Conservation (phyloP, 331 rosid genomes). For the Ulmus americana region DNA sequence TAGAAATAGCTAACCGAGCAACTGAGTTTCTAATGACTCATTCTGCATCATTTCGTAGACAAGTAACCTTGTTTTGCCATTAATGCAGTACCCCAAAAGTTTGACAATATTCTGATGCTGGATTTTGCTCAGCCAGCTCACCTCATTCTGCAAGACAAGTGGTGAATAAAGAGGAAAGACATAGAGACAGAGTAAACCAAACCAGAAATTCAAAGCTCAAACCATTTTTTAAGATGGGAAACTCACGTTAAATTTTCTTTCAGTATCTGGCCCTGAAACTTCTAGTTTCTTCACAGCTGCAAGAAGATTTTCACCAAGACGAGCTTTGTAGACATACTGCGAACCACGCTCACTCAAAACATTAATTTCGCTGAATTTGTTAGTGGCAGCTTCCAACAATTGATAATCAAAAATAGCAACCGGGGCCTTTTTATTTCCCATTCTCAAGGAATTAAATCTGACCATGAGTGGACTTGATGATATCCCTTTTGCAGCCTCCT, state of each 20-base stretch:
- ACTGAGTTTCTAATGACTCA: conserved; percentile 67
- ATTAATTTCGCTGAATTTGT: conserved; percentile 52
- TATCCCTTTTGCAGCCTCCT: conserved; percentile 52
- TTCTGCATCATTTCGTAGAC: conserved; percentile 75
- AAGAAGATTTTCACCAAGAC: conserved; percentile 52
- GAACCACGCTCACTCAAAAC: conserved; percentile 52
- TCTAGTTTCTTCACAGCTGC: conserved; percentile 72
- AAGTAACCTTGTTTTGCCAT: conserved; percentile 68
- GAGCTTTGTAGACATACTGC: conserved; percentile 53
- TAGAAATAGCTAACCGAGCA: conserved; percentile 49
- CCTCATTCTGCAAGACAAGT: conserved; percentile 65
- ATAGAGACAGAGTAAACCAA: not conserved
- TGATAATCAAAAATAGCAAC: conserved; percentile 61
- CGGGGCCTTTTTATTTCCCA: conserved; percentile 54
- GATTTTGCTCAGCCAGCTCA: conserved; percentile 72
- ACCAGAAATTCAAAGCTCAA: conserved; percentile 8
- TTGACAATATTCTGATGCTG: conserved; percentile 73
- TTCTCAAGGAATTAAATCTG: conserved; percentile 47
- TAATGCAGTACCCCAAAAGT: conserved; percentile 72
- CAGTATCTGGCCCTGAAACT: conserved; percentile 34
- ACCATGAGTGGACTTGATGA: conserved; percentile 37
- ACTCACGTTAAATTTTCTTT: conserved; percentile 69
- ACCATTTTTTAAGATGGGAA: conserved; percentile 8
- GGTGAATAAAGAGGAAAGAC: conserved; percentile 17
- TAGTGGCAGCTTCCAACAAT: conserved; percentile 67